Percentiles rank a stretch among this genome's conserved stretches.
These are phyloP conservation scores for Aquilaria malaccensis DNA, from an alignment of 345 rosid genomes.

Conservation along the genomic window DNA sequence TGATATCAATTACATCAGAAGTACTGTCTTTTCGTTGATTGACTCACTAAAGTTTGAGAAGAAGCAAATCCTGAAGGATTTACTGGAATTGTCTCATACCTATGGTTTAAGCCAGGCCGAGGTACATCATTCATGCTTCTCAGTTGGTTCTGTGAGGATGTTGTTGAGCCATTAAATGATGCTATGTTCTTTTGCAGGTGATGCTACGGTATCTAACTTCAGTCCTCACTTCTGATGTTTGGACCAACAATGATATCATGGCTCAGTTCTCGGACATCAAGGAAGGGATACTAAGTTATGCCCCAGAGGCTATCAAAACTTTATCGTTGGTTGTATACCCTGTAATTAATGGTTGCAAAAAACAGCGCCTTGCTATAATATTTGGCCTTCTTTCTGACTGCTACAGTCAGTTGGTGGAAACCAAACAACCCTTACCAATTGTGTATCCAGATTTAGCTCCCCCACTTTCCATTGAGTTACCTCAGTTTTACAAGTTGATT, in stretches of 20 bases:
- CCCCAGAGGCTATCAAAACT: slow-evolving; percentile 56
- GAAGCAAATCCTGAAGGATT: slow-evolving; percentile 61
- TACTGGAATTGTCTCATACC: slow-evolving; percentile 51
- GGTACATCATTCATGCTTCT: slow-evolving; percentile 34
- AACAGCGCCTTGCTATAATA: slow-evolving; percentile 66
- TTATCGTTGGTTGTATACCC: slow-evolving; percentile 61
- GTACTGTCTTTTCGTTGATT: slow-evolving; percentile 46
- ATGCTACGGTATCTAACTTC: slow-evolving; percentile 51
- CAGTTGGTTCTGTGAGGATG: slow-evolving; percentile 4
- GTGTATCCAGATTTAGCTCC: slow-evolving; percentile 20
- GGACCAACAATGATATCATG: slow-evolving; percentile 74
- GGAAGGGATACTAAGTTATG: slow-evolving; percentile 53
- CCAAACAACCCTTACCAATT: slow-evolving; percentile 30
- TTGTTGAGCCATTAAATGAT: slow-evolving; percentile 5
- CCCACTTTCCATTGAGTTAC: slow-evolving; percentile 28
- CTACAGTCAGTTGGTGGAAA: slow-evolving; percentile 50
- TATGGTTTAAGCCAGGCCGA: slow-evolving; percentile 55
- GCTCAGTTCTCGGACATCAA: slow-evolving; percentile 61
- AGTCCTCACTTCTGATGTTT: slow-evolving; percentile 65
- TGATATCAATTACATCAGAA: slow-evolving; percentile 54
- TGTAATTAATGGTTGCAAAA: slow-evolving; percentile 72
- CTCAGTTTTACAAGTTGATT: slow-evolving; percentile 45
- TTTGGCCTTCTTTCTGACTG: slow-evolving; percentile 75
- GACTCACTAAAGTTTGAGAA: slow-evolving; percentile 70
- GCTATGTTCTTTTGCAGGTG: slow-evolving; percentile 41